Percentiles rank a stretch among this genome's conserved stretches.
phyloP scores from a whole-genome alignment of 2,329 filamentous ascomycete species.

The Fusarium neocosmosporiellum region DNA sequence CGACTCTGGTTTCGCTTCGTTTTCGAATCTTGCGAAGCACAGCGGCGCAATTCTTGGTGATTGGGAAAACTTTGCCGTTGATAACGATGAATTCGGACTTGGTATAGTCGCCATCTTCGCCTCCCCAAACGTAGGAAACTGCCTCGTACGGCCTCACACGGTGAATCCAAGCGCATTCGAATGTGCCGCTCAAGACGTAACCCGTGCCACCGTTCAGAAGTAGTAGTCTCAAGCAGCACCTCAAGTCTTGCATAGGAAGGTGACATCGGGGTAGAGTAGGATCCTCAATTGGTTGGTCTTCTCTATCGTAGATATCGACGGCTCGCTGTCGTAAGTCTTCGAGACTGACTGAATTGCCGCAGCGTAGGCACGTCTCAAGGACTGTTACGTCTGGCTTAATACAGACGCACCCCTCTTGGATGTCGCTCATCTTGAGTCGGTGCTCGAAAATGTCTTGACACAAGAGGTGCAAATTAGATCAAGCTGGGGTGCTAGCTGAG shows the following conservation, averaged over 20 bases:
- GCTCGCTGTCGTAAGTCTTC: background rate
- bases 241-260: background rate
- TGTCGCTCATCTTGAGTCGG: background rate
- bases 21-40: background rate
- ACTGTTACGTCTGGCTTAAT: background rate
- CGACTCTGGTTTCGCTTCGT: rapidly evolving
- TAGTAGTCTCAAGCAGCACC: background rate
- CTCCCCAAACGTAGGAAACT: background rate
- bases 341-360: background rate
- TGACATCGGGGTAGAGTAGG: background rate
- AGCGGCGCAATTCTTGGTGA: background rate
- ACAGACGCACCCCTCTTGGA: background rate
- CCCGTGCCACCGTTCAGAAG: background rate
- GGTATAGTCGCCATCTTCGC: background rate
- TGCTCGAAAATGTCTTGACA: too few relatives aligned
- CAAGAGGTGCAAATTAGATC: too few relatives aligned
- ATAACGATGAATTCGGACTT: background rate
- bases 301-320: background rate
- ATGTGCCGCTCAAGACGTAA: background rate
- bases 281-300: background rate
- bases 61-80: background rate
- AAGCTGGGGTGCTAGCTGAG: too few relatives aligned
- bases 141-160: background rate
- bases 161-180: background rate
- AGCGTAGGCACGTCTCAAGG: background rate